A percentile compares a stretch with the other conserved stretches of the same genome.
These are phyloP conservation scores for Lactifluus pinguis DNA, from an alignment of 768 basidiomycete genomes.

Conservation along the genomic window DNA sequence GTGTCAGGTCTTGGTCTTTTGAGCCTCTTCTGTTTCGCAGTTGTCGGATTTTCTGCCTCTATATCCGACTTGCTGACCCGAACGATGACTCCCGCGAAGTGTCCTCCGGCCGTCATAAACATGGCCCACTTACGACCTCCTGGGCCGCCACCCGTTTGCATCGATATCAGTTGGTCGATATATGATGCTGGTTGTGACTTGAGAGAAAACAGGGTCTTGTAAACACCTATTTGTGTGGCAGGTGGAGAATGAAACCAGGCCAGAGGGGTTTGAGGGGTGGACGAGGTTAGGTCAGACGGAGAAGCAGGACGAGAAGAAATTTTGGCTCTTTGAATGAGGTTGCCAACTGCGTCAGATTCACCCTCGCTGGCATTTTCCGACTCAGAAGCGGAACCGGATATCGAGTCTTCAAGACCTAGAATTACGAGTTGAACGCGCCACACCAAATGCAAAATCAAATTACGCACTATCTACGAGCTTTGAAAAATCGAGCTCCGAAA, in stretches of 20 bases:
- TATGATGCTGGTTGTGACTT: slow-evolving; percentile 35
- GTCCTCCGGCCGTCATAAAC: slow-evolving; percentile 96
- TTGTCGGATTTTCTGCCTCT: slow-evolving; percentile 31
- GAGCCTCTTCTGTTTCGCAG: slow-evolving; percentile 30
- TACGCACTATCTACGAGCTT: slow-evolving; percentile 72
- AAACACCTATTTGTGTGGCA: slow-evolving; percentile 84
- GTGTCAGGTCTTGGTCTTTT: slow-evolving; percentile 67
- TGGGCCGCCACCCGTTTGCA: slow-evolving; percentile 44
- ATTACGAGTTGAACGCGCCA: background rate
- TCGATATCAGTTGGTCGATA: slow-evolving; percentile 49
- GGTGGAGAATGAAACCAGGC: slow-evolving; percentile 88
- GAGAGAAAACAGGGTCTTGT: slow-evolving; percentile 63
- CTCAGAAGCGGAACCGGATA: slow-evolving; percentile 86
- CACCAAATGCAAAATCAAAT: background rate
- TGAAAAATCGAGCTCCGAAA: slow-evolving; percentile 64
- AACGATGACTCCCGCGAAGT: slow-evolving; percentile 91
- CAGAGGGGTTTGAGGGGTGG: slow-evolving; percentile 53
- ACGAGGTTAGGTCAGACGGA: slow-evolving; percentile 33
- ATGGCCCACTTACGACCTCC: slow-evolving; percentile 79
- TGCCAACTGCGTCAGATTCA: slow-evolving; percentile 57
- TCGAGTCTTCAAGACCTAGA: slow-evolving; percentile 70
- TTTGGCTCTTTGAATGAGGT: slow-evolving; percentile 56
- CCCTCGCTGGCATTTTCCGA: slow-evolving; percentile 44
- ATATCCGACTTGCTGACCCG: slow-evolving; percentile 47
- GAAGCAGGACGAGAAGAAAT: slow-evolving; percentile 38